Evolutionary conservation across 2,329 filamentous ascomycete genomes (phyloP), one percentile per base, ranked within the genome.

Genomic region (Emergomyces pasteurianus): DNA sequence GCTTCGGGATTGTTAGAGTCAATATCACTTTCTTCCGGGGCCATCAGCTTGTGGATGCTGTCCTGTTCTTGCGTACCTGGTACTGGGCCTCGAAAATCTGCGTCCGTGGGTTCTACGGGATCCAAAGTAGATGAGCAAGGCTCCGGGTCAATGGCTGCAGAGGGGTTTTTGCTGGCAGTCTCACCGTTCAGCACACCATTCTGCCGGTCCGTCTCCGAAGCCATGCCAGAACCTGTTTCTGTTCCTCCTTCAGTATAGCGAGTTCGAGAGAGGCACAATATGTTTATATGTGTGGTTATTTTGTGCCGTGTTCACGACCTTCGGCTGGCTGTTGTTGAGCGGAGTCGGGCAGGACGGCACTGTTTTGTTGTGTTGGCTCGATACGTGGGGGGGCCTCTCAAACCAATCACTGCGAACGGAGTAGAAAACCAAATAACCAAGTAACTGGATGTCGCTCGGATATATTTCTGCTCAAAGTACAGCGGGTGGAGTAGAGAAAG

Each of bases 121-220:
- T 52, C 42, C 31, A 34, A 52, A 40, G 47, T 31, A 34, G 47
- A 9, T 58, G 57, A 40, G 57, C 46, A 28, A 58, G 43, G 57
- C n/a, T 58, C 46, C 1, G 21, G 31, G 21, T 18, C 21, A 40
- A 26, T 23, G 55, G 55, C 1, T 31, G 55, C 40, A 43, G 38
- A 31, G 5, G 42, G 34, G 21, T 43, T 14, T 23, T 6, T 38
- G 38, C 21, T 47, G 38, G 34, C n/a, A 34, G 21, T 34, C 58
- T 59, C 47, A 59, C 49, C 49, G 21, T 43, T 43, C 38, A 54
- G 12, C n/a, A 54, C 58, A n/a, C 58, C 58, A 26, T 59, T 59
- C 36, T 31, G 38, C 10, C 46, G 38, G 38, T 46, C 34, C 38
- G 36, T 23, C 34, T 52, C 49, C 18, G 49, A 46, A 34, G 55